Conservation (phyloP, 2,329 filamentous ascomycete genomes). For the Lachnellula hyalina region DNA sequence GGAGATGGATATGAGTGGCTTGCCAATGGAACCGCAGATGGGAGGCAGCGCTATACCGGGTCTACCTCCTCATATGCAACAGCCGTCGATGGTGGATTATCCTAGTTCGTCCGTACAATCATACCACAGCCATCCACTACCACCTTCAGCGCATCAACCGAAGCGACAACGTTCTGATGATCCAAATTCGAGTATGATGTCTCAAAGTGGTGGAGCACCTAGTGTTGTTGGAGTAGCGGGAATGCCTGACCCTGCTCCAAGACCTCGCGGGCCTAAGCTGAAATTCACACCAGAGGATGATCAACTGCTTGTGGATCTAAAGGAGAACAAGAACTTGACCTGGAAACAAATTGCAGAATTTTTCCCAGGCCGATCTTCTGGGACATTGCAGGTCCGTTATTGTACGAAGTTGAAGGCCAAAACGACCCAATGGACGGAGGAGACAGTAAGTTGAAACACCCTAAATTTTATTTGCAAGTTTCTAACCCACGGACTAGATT, state of each 20-base stretch:
- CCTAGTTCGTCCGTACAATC: constrained; percentile 34
- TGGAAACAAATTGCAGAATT: constrained; percentile 98
- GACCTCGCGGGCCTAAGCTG: constrained; percentile 80
- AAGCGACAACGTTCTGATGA: constrained; percentile 61
- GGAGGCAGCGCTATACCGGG: constrained; percentile 24
- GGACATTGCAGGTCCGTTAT: constrained; percentile 88
- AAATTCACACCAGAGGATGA: constrained; percentile 95
- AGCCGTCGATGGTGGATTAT: constrained; percentile 47
- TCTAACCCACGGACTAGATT: constrained; percentile 47
- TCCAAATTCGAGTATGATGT: constrained; percentile 37
- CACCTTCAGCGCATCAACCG: constrained; percentile 64
- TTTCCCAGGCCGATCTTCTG: constrained; percentile 84
- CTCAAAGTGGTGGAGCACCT: constrained; percentile 53
- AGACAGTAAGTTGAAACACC: constrained; percentile 61
- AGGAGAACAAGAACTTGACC: constrained; percentile 89
- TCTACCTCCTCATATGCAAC: constrained; percentile 52
- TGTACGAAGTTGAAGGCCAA: constrained; percentile 94
- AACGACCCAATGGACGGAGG: constrained; percentile 87
- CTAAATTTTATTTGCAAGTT: not conserved
- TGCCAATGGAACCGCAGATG: constrained; percentile 39
- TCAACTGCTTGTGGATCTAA: constrained; percentile 78
- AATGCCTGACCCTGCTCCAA: constrained; percentile 77
- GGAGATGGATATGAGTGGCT: constrained; percentile 41
- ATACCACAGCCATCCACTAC: constrained; percentile 72
- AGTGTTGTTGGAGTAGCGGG: constrained; percentile 81